Base-by-base conservation (phyloP, 2,329 filamentous ascomycete genomes). In the Cladophialophora bantiana region DNA sequence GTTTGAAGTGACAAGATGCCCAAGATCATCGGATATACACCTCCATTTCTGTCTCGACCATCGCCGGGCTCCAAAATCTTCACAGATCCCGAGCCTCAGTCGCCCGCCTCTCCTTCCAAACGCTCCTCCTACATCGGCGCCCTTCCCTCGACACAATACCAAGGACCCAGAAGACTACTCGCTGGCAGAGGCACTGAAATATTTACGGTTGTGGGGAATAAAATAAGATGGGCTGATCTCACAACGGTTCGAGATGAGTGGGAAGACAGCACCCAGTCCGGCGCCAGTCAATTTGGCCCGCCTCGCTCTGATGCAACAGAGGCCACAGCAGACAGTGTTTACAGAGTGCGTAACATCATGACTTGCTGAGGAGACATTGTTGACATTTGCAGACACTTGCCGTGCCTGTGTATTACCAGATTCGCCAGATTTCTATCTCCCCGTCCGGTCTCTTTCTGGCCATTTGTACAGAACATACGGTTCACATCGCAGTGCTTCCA, bases 201-300 rank as follows among this genome's bases (percentile, higher is more conserved):
- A 9, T 98, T 98, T 76, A 89, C 93, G 12, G 94, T 93, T 20
- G 89, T 91, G 48, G 94, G 94, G 57, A 94, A 90, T 73, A 92
- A 98, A 78, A 90, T 99, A 68, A 86, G 94, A 77, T 99, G 95
- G 93, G 90, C 91, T 9, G 92, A 97, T 78, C 81, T 99, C 63
- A 87, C 88, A 59, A 87, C 89, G 66, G 78, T 98, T 74, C 96
- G 96, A 81, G 91, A 88, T 63, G 76, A 81, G 71, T 83, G 80
- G 80, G 78, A 82, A 68, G 77, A 80, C 56, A 73, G 75, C 59
- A 70, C 75, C n/a, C 69, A 71, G 34, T 62, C 59, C 15, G 58
- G 57, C 12, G 45, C 32, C 48, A 62, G 54, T 58, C 67, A 57
- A 5, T 62, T 64, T 59, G 59, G 68, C 38, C 48, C 56, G 31